A percentile compares a stretch with the other conserved stretches of the same genome.
Evolutionary conservation across 1,139 yeast species (phyloP).

Genomic region (Pichiaceae sp.): DNA sequence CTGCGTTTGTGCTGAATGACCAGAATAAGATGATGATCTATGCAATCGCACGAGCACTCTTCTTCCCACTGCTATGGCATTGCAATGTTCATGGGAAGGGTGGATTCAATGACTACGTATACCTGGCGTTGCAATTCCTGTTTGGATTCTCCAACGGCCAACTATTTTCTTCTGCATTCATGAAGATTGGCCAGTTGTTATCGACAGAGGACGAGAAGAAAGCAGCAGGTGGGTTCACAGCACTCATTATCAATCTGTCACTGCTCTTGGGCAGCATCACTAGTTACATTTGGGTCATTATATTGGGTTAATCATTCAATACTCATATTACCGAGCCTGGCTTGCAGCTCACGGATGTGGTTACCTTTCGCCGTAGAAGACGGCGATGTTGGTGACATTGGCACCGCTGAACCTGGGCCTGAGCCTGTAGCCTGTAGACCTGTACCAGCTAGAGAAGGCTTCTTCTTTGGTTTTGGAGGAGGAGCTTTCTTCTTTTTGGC

Average conservation of each 20-base stretch:
- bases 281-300: slow-evolving; percentile 46
- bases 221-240: slow-evolving; percentile 92
- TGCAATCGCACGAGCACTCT: slow-evolving; percentile 43
- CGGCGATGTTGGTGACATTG: slow-evolving; percentile 2
- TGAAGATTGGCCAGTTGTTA: slow-evolving; percentile 61
- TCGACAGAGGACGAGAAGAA: slow-evolving; percentile 61
- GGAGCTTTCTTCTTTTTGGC: slow-evolving; percentile 10
- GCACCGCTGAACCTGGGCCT: slow-evolving; percentile 6
- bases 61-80: slow-evolving; percentile 59
- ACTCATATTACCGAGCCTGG: slow-evolving; percentile 17
- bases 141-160: slow-evolving; percentile 91
- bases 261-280: slow-evolving; percentile 69
- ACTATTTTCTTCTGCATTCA: slow-evolving; percentile 69
- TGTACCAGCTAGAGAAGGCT: slow-evolving; percentile 11
- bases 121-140: slow-evolving; percentile 57
- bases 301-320: slow-evolving; percentile 2
- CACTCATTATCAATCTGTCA: slow-evolving; percentile 67
- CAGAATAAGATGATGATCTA: slow-evolving; percentile 40
- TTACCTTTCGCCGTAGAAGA: slow-evolving; percentile 15
- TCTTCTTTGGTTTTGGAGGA: slow-evolving; percentile 14
- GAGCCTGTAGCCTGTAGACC: slow-evolving; percentile 5
- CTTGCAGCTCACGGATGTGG: slow-evolving; percentile 23
- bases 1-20: slow-evolving; percentile 32
- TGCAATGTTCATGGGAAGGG: slow-evolving; percentile 44
- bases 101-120: slow-evolving; percentile 55